A percentile compares a stretch with the other conserved stretches of the same genome.
These are phyloP conservation scores for Aegilops umbellulata DNA, from an alignment of 176 grass and related monocot genomes.

Conservation along the genomic window DNA sequence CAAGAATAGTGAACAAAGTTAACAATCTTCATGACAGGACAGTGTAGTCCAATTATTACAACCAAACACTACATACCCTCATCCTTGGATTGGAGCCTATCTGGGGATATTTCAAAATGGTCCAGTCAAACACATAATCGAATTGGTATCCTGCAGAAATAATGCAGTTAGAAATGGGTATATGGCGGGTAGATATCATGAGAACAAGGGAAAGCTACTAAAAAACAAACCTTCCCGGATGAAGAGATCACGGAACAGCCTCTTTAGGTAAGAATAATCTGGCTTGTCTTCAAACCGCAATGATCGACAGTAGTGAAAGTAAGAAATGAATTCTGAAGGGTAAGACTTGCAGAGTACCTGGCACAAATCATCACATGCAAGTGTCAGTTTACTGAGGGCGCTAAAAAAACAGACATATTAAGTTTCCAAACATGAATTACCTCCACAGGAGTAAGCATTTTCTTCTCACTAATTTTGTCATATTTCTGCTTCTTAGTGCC, in stretches of 20 bases:
- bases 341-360: slow-evolving; percentile 86
- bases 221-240: slow-evolving; percentile 55
- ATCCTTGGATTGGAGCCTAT: slow-evolving; percentile 46
- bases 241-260: slow-evolving; percentile 68
- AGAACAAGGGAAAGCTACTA: too few relatives aligned
- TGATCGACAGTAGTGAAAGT: slow-evolving; percentile 79
- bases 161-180: slow-evolving; percentile 4
- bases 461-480: slow-evolving; percentile 89
- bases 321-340: slow-evolving; percentile 71
- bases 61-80: slow-evolving; percentile 40
- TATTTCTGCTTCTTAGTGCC: slow-evolving; percentile 89
- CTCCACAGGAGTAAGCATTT: slow-evolving; percentile 82
- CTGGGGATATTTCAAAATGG: slow-evolving; percentile 80
- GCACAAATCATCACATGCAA: slow-evolving; percentile 8
- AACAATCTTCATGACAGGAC: slow-evolving; percentile 12
- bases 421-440: slow-evolving; percentile 22
- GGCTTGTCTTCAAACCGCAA: slow-evolving; percentile 87
- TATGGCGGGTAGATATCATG: background rate
- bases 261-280: slow-evolving; percentile 76
- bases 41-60: background rate
- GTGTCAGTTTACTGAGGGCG: background rate
- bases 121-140: slow-evolving; percentile 86
- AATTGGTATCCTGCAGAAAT: slow-evolving; percentile 60
- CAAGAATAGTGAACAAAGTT: background rate
- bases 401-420: background rate